Percentiles rank a stretch among this genome's conserved stretches.
Conservation (phyloP, 2,329 filamentous ascomycete species). For the Diaporthe ilicicola region DNA sequence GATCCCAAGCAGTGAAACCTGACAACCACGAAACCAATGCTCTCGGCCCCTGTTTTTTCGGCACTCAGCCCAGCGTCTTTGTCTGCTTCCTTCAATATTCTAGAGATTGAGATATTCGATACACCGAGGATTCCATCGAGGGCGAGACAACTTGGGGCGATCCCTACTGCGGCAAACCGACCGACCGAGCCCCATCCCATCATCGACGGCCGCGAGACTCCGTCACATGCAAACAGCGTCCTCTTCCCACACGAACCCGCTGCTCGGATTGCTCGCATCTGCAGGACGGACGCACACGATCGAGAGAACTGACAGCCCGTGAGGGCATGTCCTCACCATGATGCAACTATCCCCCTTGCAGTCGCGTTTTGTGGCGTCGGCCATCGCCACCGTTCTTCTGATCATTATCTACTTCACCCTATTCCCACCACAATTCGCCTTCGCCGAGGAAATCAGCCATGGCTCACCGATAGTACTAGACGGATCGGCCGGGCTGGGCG, state of each 20-base stretch:
- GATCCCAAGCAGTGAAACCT: conserved; percentile 29
- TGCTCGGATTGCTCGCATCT: neutral
- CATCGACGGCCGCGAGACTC: neutral
- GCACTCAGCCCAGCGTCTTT: neutral
- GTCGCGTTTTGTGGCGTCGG: conserved; percentile 74
- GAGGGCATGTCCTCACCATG: conserved; percentile 58
- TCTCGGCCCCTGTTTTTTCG: neutral
- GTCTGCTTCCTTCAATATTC: neutral
- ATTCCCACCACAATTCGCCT: conserved; percentile 66
- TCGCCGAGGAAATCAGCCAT: conserved; percentile 63
- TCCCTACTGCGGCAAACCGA: neutral
- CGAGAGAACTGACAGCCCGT: conserved; percentile 38
- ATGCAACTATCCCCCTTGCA: conserved; percentile 75
- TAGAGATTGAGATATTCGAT: neutral
- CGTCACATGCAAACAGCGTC: neutral
- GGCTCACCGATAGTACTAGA: conserved; percentile 37
- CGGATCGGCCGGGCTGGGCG: conserved; percentile 34
- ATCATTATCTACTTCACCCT: conserved; percentile 69
- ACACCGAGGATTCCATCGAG: neutral
- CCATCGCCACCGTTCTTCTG: conserved; percentile 67
- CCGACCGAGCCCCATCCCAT: too few relatives aligned
- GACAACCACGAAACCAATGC: conserved; percentile 23
- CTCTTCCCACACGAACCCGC: neutral
- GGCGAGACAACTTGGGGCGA: neutral
- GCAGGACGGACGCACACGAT: neutral